Evolutionary conservation across 768 basidiomycete species (phyloP).

Genomic region (Podaxis sp.): DNA sequence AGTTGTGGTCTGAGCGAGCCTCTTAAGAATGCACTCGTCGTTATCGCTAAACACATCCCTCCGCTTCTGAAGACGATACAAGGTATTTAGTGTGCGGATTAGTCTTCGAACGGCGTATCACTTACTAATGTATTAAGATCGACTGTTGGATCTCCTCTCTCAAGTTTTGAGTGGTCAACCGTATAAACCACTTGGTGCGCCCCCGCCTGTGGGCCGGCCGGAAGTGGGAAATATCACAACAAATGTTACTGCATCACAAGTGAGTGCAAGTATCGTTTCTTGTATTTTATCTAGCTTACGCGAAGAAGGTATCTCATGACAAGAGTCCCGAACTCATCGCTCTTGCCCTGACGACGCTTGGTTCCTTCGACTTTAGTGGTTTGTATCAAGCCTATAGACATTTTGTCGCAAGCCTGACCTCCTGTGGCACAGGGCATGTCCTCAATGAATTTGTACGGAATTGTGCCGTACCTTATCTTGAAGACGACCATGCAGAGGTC

Average conservation of each 20-base stretch:
- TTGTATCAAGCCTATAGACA: conserved; percentile 17
- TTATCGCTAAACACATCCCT: conserved; percentile 84
- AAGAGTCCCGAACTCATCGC: conserved; percentile 72
- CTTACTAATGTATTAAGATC: conserved; percentile 51
- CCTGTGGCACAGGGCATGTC: conserved; percentile 64
- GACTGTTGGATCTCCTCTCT: conserved; percentile 84
- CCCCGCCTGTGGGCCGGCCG: conserved; percentile 54
- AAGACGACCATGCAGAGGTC: conserved; percentile 87
- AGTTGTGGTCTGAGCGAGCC: conserved; percentile 91
- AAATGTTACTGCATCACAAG: conserved; percentile 55
- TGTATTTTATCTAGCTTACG: conserved; percentile 5
- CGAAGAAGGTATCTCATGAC: conserved; percentile 42
- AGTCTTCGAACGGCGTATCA: not conserved
- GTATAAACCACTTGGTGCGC: conserved; percentile 89
- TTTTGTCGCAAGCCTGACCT: conserved; percentile 1
- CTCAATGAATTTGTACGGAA: conserved; percentile 94
- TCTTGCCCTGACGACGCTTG: conserved; percentile 83
- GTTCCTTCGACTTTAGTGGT: conserved; percentile 95
- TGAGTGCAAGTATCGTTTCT: conserved; percentile 21
- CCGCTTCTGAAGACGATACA: conserved; percentile 91
- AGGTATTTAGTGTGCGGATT: conserved; percentile 45
- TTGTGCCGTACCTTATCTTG: conserved; percentile 90
- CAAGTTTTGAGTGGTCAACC: conserved; percentile 77
- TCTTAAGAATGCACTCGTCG: conserved; percentile 78
- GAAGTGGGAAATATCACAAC: conserved; percentile 50